Evolutionary conservation across 2,329 filamentous ascomycete genomes (phyloP).

Genomic region (Clarireedia paspali): DNA sequence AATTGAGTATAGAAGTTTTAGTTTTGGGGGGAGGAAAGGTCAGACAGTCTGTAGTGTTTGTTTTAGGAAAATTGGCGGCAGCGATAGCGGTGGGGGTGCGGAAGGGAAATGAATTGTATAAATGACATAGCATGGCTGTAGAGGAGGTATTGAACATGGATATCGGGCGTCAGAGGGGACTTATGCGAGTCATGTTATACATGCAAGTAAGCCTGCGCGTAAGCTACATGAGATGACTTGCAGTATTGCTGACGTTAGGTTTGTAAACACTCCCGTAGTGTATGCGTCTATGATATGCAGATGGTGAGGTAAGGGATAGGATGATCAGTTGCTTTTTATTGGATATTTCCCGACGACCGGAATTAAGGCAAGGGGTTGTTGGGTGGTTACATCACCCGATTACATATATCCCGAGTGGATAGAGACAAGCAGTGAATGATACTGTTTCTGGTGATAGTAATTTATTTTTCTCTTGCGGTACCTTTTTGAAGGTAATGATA

Average conservation of each 20-base stretch:
- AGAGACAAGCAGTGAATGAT: too few relatives aligned
- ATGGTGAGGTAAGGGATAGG: too few relatives aligned
- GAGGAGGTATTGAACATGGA: neutral
- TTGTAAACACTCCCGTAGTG: too few relatives aligned
- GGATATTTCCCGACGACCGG: too few relatives aligned
- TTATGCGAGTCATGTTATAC: too few relatives aligned
- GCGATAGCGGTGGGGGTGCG: neutral
- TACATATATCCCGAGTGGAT: too few relatives aligned
- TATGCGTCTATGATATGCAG: too few relatives aligned
- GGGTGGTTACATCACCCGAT: neutral
- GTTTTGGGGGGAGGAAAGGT: conserved; percentile 81
- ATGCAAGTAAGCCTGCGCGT: too few relatives aligned
- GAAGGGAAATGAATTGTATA: neutral
- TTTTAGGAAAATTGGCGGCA: conserved; percentile 48
- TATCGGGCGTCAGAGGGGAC: too few relatives aligned
- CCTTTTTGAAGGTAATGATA: neutral
- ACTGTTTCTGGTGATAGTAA: neutral
- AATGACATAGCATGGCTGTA: neutral
- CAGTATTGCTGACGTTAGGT: too few relatives aligned
- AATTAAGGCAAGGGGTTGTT: neutral
- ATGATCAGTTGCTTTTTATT: too few relatives aligned
- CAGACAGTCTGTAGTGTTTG: conserved; percentile 84
- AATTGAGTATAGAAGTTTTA: conserved; percentile 78
- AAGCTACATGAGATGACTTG: too few relatives aligned
- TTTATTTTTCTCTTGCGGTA: neutral